Evolutionary conservation across 768 basidiomycete genomes (phyloP), one percentile per base, ranked within the genome.

Genomic region (Favolaschia claudopus): DNA sequence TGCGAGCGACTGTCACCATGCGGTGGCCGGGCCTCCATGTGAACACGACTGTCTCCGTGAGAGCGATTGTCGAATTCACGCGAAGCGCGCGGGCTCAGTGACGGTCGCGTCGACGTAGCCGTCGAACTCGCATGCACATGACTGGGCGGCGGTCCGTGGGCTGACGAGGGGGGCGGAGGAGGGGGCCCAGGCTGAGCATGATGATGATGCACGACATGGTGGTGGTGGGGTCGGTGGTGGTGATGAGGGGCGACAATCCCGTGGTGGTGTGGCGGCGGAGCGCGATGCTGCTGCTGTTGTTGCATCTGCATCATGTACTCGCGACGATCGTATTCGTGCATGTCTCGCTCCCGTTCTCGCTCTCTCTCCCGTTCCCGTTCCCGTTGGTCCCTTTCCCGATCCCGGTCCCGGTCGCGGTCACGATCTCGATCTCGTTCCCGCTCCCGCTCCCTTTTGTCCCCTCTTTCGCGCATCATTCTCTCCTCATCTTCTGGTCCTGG

Each of bases 201-300:
- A 55, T 85, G 82, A 55, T 87, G 85, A 47, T 83, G 83, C n/a
- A 74, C 63, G 32, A 77, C 72, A 53, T 79, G 77, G 58, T 77
- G 74, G 33, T 79, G 78, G 27, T 75, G 76, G 3, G 73, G 64
- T 25, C 77, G 79, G 49, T 79, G 82, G 61, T 77, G 84, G 57
- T 83, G 83, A 52, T 80, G 77, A 43, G 75, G 74, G 44, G 67
- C 67, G 5, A 67, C 64, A 49, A 63, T 42, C 48, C 55, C 60
- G 50, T 79, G 76, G 50, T 78, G 73, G 54, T 77, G 77, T 5
- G 66, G 63, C 29, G 66, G 40, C 63, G 69, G 74, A 28, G 61
- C 54, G 17, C 53, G 54, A 28, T 54, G 58, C 36, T 72, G 75
- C 56, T 72, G 72, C 65, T 73, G 62, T 36, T 64, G 68, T 47